Conservation (phyloP, 23 red algal species). For the Gracilariopsis chorda region DNA sequence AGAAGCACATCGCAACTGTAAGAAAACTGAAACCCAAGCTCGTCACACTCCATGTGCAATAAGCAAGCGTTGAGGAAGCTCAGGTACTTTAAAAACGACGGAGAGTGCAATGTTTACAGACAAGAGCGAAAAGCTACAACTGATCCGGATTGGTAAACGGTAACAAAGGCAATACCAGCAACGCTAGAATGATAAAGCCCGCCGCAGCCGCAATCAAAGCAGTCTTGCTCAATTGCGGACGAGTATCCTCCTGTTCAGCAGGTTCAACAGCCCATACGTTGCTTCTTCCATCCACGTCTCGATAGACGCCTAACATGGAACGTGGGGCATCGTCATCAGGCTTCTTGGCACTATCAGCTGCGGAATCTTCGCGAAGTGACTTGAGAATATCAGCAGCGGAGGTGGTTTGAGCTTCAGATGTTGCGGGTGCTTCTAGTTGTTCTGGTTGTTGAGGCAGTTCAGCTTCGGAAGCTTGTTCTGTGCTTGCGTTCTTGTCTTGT, state of each 20-base stretch:
- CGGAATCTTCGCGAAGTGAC: conserved; percentile 46
- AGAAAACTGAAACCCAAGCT: no score
- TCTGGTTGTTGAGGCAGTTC: background rate
- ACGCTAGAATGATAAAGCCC: conserved; percentile 29
- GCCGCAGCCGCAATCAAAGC: conserved; percentile 43
- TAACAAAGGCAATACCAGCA: conserved; percentile 60
- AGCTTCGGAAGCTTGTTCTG: background rate
- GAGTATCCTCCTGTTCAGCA: conserved; percentile 40
- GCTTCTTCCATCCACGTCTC: conserved; percentile 86
- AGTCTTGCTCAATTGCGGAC: conserved; percentile 43
- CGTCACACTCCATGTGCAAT: no score
- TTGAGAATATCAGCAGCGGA: conserved; percentile 57
- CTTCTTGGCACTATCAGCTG: background rate
- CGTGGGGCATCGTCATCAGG: background rate
- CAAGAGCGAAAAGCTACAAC: conserved; percentile 11
- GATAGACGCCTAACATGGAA: conserved; percentile 72
- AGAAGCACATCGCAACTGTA: no score
- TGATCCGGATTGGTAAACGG: conserved; percentile 84
- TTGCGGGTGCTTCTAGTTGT: background rate
- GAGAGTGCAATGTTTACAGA: background rate
- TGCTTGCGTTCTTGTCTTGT: background rate
- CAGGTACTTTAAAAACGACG: no score
- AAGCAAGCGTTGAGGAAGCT: no score
- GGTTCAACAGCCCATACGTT: conserved; percentile 99
- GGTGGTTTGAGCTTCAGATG: background rate